A percentile compares a stretch with the other conserved stretches of the same genome.
Conservation (phyloP, 257 asterid species). For the Haberlea rhodopensis region DNA sequence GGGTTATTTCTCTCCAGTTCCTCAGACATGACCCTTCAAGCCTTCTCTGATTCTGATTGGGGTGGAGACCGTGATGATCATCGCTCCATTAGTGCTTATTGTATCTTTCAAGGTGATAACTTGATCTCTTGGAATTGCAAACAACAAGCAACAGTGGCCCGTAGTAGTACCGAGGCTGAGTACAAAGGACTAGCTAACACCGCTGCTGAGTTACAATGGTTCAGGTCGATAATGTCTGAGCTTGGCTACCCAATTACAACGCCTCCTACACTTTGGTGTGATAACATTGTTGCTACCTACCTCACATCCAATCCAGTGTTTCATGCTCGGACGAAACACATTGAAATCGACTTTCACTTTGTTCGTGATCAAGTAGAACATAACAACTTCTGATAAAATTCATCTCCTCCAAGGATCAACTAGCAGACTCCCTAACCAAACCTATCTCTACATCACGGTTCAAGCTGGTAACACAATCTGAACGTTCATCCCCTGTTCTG, state of each 20-base stretch:
- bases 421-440: too few relatives aligned
- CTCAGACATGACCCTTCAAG: not conserved
- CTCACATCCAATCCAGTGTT: not conserved
- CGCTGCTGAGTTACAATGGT: not conserved
- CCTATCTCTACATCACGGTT: too few relatives aligned
- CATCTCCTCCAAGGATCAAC: too few relatives aligned
- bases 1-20: not conserved
- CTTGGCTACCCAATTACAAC: not conserved
- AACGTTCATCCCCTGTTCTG: too few relatives aligned
- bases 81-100: not conserved
- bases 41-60: slow-evolving; percentile 2
- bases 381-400: too few relatives aligned
- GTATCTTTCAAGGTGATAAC: not conserved
- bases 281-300: slow-evolving; percentile 4
- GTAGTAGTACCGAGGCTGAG: not conserved
- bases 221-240: not conserved
- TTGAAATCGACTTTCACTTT: not conserved
- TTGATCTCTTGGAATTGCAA: too few relatives aligned
- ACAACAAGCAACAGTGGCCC: slow-evolving; percentile 1
- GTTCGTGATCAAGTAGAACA: not conserved
- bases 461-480: too few relatives aligned
- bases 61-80: not conserved
- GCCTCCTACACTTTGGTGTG: slow-evolving; percentile 3
- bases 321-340: slow-evolving; percentile 8
- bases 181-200: not conserved